Conservation (phyloP, 2,329 filamentous ascomycete species). For the Eutypella sp. region DNA sequence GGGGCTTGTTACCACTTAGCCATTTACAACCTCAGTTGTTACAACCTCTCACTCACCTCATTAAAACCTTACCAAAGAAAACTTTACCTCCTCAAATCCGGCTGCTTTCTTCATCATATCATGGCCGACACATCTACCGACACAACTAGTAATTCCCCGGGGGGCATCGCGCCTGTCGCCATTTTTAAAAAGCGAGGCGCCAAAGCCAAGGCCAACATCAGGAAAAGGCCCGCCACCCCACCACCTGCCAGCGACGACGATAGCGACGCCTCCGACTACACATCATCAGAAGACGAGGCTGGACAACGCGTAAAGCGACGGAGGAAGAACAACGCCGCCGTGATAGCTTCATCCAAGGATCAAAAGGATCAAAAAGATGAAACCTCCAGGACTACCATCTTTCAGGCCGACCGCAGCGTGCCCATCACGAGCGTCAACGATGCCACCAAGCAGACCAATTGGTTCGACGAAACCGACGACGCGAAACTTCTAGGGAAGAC, state of each 20-base stretch:
- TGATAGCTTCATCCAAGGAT: constrained; percentile 60
- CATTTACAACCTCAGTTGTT: too few relatives aligned
- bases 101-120: neutral
- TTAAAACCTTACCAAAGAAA: too few relatives aligned
- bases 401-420: constrained; percentile 56
- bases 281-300: constrained; percentile 70
- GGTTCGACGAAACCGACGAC: constrained; percentile 73
- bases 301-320: constrained; percentile 76
- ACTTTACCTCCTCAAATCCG: neutral
- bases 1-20: too few relatives aligned
- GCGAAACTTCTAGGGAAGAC: constrained; percentile 56
- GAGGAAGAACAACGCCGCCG: constrained; percentile 60
- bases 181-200: constrained; percentile 82
- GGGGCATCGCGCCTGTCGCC: constrained; percentile 52
- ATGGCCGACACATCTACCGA: constrained; percentile 15
- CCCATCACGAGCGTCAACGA: constrained; percentile 69
- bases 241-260: constrained; percentile 58
- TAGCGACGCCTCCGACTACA: constrained; percentile 57
- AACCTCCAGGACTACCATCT: constrained; percentile 46
- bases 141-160: constrained; percentile 19
- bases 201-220: constrained; percentile 70
- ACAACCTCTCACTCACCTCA: too few relatives aligned
- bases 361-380: constrained; percentile 16
- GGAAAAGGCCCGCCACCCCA: constrained; percentile 77
- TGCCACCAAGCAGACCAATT: constrained; percentile 83